A percentile compares a stretch with the other conserved stretches of the same genome.
These are phyloP conservation scores for Fraxinus sp. DNA, from an alignment of 305 asterid genomes.

Conservation along the genomic window DNA sequence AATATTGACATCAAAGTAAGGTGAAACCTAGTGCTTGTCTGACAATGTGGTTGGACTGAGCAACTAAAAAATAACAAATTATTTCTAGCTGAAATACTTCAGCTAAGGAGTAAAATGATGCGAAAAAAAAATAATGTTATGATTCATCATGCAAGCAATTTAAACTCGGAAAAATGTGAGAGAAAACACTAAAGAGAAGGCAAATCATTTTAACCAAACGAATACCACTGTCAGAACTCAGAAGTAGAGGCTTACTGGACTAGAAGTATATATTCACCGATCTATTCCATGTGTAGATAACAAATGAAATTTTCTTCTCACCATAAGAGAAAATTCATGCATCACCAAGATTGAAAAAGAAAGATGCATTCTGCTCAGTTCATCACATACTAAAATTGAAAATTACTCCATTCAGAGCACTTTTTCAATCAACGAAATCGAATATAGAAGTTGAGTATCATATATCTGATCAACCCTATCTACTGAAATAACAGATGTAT, in stretches of 20 bases:
- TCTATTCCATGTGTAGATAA: slow-evolving; percentile 2
- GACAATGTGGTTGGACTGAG: neutral
- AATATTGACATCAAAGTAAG: neutral
- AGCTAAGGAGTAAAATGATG: neutral
- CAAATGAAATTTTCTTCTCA: slow-evolving; percentile 6
- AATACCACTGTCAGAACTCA: neutral
- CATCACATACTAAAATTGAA: neutral
- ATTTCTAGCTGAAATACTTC: neutral
- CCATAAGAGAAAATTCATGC: slow-evolving; percentile 1
- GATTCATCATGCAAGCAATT: neutral
- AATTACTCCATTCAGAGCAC: neutral
- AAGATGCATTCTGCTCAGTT: slow-evolving; percentile 3
- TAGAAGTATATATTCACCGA: neutral
- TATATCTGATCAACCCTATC: slow-evolving; percentile 8
- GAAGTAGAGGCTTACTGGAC: neutral
- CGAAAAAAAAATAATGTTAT: neutral
- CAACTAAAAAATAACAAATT: neutral
- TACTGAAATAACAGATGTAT: slow-evolving; percentile 13
- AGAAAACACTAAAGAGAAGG: slow-evolving; percentile 4
- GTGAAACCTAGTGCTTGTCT: neutral
- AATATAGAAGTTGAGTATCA: slow-evolving; percentile 8
- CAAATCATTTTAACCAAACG: neutral
- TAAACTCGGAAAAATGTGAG: neutral
- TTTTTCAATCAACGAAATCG: neutral
- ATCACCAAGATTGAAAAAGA: neutral